Conservation (phyloP, 148 eudicot species). For the Simmondsia chinensis region DNA sequence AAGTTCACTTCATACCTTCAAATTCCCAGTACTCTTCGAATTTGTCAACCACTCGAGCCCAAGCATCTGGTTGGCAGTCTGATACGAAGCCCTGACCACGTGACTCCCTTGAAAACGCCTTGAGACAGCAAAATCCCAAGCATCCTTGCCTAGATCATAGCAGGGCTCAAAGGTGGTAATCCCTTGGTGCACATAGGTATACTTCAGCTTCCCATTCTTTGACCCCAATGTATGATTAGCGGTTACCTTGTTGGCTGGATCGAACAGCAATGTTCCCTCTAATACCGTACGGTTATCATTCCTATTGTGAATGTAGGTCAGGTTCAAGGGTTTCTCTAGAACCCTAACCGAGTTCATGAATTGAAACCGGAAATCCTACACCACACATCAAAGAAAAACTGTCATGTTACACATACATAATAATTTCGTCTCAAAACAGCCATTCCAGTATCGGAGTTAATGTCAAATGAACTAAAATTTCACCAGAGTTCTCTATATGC, state of each 20-base stretch:
- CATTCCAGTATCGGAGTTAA: too few relatives aligned
- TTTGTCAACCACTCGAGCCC: conserved; percentile 77
- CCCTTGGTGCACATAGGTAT: conserved; percentile 55
- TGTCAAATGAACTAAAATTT: too few relatives aligned
- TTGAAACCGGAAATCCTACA: conserved; percentile 77
- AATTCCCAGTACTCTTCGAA: conserved; percentile 48
- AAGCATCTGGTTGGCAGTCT: conserved; percentile 47
- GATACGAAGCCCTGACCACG: conserved; percentile 67
- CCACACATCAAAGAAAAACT: background rate
- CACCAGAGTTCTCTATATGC: too few relatives aligned
- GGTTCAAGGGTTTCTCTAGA: conserved; percentile 62
- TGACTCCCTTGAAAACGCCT: conserved; percentile 62
- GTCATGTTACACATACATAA: too few relatives aligned
- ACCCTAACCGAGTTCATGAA: conserved; percentile 74
- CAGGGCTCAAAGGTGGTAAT: conserved; percentile 61
- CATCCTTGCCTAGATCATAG: conserved; percentile 58
- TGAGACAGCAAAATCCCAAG: conserved; percentile 77
- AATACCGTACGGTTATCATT: conserved; percentile 57
- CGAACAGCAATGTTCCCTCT: conserved; percentile 63
- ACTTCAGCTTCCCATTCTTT: conserved; percentile 60
- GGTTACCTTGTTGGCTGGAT: conserved; percentile 68
- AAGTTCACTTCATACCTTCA: conserved; percentile 39
- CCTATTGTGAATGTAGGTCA: conserved; percentile 58
- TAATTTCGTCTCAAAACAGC: too few relatives aligned
- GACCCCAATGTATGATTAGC: conserved; percentile 63